Evolutionary conservation across 2,329 filamentous ascomycete genomes (phyloP), one percentile per base, ranked within the genome.

Genomic region (Cytospora leucostoma): DNA sequence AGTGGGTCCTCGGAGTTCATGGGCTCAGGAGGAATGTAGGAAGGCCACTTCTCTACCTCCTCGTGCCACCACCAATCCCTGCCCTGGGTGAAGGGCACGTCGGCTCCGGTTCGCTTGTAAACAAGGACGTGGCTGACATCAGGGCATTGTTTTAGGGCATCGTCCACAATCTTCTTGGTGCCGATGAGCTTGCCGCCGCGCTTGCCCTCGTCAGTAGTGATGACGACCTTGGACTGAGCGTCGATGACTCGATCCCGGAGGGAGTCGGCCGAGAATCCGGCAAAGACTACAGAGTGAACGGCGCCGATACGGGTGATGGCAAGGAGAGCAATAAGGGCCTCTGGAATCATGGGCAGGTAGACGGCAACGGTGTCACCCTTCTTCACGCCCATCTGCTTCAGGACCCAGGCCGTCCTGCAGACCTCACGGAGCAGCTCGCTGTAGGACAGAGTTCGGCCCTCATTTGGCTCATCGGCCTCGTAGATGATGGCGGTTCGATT

Each of bases 131-230:
- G 87, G 50, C 83, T 86, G 68, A 99, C 91, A 70, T 92, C 89
- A 19, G 94, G 94, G 79, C 94, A 98, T 79, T 97, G 92, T 83
- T 95, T 96, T 66, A 99, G 85, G 44, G 94, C 94, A 74, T 98
- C 95, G 73, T 99, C 95, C 70, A 98, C 95, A 74, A 99, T 98
- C 83, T 96, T 96, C 88, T 99, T 98, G 72, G 94, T 98, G 72
- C 92, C 91, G 75, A 99, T 97, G 72, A 96, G 79, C 84, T 98
- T 99, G 76, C 95, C 95, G 71, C 95, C 95, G 72, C 95, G 92
- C 85, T 96, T 97, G 74, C 95, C 95, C 84, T 99, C 95, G 75
- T 99, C 95, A 2, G 92, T 90, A 65, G 95, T 99, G 74, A 99
- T 97, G 78, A 98, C 90, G 60, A 98, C 91, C 81, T 90, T 96